Base-by-base conservation (phyloP, 306 rosid species). In the Inga laurina region DNA sequence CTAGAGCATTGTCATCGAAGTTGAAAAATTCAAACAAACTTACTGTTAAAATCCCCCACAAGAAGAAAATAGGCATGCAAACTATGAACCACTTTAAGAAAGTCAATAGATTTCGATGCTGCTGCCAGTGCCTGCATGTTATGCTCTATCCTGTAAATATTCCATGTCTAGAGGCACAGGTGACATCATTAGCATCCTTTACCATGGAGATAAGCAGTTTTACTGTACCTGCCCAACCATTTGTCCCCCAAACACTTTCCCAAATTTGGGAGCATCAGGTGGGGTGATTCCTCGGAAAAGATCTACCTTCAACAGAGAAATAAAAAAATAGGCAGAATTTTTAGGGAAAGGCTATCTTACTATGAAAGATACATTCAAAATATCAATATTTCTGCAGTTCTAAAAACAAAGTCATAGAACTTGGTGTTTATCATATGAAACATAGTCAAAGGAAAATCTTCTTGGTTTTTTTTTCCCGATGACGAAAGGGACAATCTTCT, bases 231-330 rank as follows among this genome's bases (percentile, higher is more conserved):
- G 99, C 85, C 97, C 98, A 86, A 96, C 82, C 27, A 93, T 34
- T 79, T 96, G 98, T 68, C 99, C 99, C 56, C 99, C 99, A 65
- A 94, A 96, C 80, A 96, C 98, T 83, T 92, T 91, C 69, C 97
- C 98, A 83, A 92, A 92, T 71, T 74, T 87, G 70, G 99, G 98
- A 44, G 99, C 99, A 69, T 88, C 88, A 10, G 86, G 89, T 48
- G 91, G 90, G 75, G 98, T 96, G 86, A 96, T 90, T 86, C 98
- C 99, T 82, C 52, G 84, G 88, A 96, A 96, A 85, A 90, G 83
- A 85, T 96, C 91, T 59, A 88, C 97, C 99, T 96, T 77, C 85
- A 79, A 34, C 68, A 46, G 54, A 81, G 87, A 62, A 85, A 74
- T 2, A 32, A 30, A 11, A 62, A 70, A 62, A 19, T 76, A 64